phyloP scores from a whole-genome alignment of 352 stramenopile species.

The Globisporangium alternatum region DNA sequence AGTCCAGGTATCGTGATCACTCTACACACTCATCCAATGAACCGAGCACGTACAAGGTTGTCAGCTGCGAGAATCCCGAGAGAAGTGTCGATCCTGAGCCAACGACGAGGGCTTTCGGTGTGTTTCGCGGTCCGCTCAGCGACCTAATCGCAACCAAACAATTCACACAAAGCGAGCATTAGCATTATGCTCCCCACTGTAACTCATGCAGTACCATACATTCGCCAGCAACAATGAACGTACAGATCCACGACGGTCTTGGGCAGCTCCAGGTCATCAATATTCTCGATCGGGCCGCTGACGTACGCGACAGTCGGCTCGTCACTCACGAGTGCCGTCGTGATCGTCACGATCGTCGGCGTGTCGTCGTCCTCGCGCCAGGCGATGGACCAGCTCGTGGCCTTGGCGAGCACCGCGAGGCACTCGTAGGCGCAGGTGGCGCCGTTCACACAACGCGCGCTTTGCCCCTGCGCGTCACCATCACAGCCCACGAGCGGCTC shows the following conservation, averaged over 20 bases:
- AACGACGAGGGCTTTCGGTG: background rate
- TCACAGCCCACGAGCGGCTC: background rate
- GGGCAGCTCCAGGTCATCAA: slow-evolving; percentile 12
- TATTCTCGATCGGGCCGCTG: slow-evolving; percentile 7
- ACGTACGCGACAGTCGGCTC: background rate
- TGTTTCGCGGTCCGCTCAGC: background rate
- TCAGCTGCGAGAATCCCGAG: background rate
- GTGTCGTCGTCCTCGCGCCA: background rate
- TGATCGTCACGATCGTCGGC: background rate
- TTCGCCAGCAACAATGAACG: background rate
- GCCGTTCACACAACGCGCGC: slow-evolving; percentile 6
- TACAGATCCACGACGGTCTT: slow-evolving; percentile 7
- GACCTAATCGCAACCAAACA: background rate
- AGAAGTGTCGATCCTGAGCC: background rate
- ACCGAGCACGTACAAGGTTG: slow-evolving; percentile 4
- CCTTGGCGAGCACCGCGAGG: background rate
- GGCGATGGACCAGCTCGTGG: slow-evolving; percentile 3
- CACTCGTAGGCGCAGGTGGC: slow-evolving; percentile 15
- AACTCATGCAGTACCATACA: background rate
- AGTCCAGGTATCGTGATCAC: background rate
- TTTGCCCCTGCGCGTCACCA: background rate
- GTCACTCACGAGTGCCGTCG: background rate
- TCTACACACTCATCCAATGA: background rate
- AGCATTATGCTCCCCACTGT: background rate
- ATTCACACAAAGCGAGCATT: background rate